These are phyloP conservation scores for Pseudognaphalium luteoalbum DNA, from an alignment of 129 eudicot genomes.

Conservation along the genomic window DNA sequence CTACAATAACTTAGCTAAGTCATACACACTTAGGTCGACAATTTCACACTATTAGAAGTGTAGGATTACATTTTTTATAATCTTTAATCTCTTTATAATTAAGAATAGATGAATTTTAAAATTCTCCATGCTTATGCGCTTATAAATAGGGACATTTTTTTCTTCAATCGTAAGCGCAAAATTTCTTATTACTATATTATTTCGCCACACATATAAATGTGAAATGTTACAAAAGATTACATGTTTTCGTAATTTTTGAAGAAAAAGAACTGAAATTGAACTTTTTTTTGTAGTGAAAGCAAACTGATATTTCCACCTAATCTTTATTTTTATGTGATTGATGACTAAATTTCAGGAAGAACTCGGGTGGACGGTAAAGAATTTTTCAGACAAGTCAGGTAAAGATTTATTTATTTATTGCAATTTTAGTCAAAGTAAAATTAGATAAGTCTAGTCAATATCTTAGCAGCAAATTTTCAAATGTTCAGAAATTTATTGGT, in stretches of 20 bases:
- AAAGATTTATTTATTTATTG: slow-evolving; percentile 17
- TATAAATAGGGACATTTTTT: background rate
- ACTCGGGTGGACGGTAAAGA: slow-evolving; percentile 9
- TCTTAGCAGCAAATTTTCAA: background rate
- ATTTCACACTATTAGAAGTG: background rate
- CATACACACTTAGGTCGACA: background rate
- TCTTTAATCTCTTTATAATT: too few species aligned
- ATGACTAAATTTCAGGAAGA: slow-evolving; percentile 40
- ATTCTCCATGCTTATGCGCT: background rate
- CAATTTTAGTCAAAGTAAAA: background rate
- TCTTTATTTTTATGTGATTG: background rate
- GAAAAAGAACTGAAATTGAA: background rate
- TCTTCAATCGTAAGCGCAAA: background rate
- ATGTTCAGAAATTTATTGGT: background rate
- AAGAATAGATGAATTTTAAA: background rate
- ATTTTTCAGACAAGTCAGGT: slow-evolving; percentile 22
- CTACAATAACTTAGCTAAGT: background rate
- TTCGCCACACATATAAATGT: background rate
- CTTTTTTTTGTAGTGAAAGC: background rate
- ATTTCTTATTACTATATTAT: background rate
- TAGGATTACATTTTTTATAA: background rate
- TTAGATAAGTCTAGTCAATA: background rate
- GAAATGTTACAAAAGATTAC: background rate
- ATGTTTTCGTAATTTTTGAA: background rate
- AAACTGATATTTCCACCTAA: background rate